Conservation (phyloP, 345 rosid genomes). For the Eucalyptus pumila region DNA sequence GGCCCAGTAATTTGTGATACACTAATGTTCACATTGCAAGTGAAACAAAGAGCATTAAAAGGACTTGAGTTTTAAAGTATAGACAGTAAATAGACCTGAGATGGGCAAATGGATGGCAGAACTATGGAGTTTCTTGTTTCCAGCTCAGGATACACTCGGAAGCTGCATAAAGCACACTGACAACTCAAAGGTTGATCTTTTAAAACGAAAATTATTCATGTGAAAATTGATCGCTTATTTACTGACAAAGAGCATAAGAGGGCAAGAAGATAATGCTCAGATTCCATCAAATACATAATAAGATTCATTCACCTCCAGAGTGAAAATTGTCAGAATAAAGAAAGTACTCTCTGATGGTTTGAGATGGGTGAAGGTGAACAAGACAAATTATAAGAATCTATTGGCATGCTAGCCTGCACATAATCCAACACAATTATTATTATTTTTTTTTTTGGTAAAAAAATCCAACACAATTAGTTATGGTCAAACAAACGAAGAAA, state of each 20-base stretch:
- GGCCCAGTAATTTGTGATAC: not conserved
- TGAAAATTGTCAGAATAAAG: not conserved
- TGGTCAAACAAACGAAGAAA: not conserved
- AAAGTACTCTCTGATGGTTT: not conserved
- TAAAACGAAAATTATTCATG: not conserved
- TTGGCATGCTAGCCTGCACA: not conserved
- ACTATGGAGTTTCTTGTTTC: conserved; percentile 73
- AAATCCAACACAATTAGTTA: not conserved
- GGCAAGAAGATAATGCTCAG: not conserved
- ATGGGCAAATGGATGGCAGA: conserved; percentile 74
- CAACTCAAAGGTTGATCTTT: not conserved
- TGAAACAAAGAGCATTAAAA: not conserved
- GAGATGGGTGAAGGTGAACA: not conserved
- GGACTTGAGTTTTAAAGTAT: not conserved
- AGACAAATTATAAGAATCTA: not conserved
- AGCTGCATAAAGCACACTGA: conserved; percentile 30
- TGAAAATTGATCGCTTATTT: not conserved
- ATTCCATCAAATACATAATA: not conserved
- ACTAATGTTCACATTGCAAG: not conserved
- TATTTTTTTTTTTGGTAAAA: too few relatives aligned
- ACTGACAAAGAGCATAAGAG: not conserved
- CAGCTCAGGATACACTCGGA: conserved; percentile 76
- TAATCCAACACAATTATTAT: not conserved
- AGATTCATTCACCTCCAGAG: not conserved
- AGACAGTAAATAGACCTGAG: conserved; percentile 41